Percentiles rank a stretch among this genome's conserved stretches.
Conservation (phyloP, 2,329 filamentous ascomycete species). For the Onygenales sp. region DNA sequence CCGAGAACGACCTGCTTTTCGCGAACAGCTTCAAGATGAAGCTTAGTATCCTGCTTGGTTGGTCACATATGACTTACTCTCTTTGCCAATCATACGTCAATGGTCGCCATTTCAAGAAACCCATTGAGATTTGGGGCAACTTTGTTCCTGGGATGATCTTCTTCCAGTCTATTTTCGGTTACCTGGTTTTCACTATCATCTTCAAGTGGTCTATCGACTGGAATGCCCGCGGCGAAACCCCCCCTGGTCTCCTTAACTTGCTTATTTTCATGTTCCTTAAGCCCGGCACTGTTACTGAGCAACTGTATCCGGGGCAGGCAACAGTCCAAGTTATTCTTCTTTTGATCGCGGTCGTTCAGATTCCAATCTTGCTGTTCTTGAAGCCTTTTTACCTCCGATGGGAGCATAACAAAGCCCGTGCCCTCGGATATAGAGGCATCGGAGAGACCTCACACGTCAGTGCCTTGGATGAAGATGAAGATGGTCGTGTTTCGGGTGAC, state of each 20-base stretch:
- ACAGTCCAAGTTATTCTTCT: conserved; percentile 68
- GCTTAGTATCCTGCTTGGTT: conserved; percentile 93
- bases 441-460: conserved; percentile 82
- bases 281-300: conserved; percentile 60
- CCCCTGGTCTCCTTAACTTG: conserved; percentile 94
- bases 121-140: conserved; percentile 94
- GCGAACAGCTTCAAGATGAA: conserved; percentile 99
- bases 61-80: conserved; percentile 98
- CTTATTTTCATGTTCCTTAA: conserved; percentile 98
- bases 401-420: conserved; percentile 84
- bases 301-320: conserved; percentile 69
- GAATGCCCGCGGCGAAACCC: conserved; percentile 54
- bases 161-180: conserved; percentile 98
- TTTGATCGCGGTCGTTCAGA: conserved; percentile 72
- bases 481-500: conserved; percentile 47
- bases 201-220: conserved; percentile 97
- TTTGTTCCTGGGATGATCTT: conserved; percentile 98
- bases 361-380: conserved; percentile 82
- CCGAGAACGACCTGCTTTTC: conserved; percentile 91
- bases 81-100: conserved; percentile 89
- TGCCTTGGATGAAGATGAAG: conserved; percentile 74
- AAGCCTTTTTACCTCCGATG: conserved; percentile 93
- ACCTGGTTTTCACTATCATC: conserved; percentile 84
- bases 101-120: conserved; percentile 85
- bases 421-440: conserved; percentile 83